Conservation (phyloP, 169 alveolate genomes). For the Babesia caballi region DNA sequence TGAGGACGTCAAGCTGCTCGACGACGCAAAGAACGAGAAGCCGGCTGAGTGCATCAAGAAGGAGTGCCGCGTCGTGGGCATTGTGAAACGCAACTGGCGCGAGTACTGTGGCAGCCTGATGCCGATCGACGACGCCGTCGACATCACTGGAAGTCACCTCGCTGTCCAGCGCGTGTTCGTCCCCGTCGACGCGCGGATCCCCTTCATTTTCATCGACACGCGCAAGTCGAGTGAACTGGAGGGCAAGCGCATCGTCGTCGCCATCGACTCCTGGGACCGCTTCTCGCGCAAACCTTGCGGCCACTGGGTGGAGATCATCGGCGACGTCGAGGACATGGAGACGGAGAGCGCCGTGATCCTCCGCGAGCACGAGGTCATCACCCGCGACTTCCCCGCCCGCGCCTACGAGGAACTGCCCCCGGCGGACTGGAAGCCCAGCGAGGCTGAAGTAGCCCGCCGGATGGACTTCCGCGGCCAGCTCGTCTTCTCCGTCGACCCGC, state of each 20-base stretch:
- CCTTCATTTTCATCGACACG: slow-evolving; percentile 82
- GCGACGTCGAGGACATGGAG: slow-evolving; percentile 84
- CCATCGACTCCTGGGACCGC: slow-evolving; percentile 85
- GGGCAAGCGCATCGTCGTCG: slow-evolving; percentile 87
- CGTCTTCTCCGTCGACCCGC: slow-evolving; percentile 97
- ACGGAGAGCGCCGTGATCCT: slow-evolving; percentile 84
- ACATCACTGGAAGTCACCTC: slow-evolving; percentile 26
- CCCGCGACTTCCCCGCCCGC: slow-evolving; percentile 84
- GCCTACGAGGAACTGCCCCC: slow-evolving; percentile 91
- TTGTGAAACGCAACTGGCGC: slow-evolving; percentile 84
- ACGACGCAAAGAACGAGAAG: slow-evolving; percentile 23
- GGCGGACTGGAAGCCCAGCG: slow-evolving; percentile 89
- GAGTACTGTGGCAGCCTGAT: slow-evolving; percentile 91
- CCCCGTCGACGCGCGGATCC: slow-evolving; percentile 88
- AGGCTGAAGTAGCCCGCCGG: slow-evolving; percentile 85
- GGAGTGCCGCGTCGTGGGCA: slow-evolving; percentile 89
- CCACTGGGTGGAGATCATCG: slow-evolving; percentile 89
- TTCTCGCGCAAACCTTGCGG: slow-evolving; percentile 87
- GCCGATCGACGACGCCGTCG: slow-evolving; percentile 66
- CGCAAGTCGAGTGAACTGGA: slow-evolving; percentile 77
- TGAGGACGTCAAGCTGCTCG: slow-evolving; percentile 14
- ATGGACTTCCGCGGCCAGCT: slow-evolving; percentile 81
- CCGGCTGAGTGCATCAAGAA: slow-evolving; percentile 54
- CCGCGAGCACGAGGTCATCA: slow-evolving; percentile 77
- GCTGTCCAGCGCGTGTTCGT: slow-evolving; percentile 81